Evolutionary conservation across 495 filamentous ascomycete species (phyloP).

Genomic region (Daldinia caldariorum): DNA sequence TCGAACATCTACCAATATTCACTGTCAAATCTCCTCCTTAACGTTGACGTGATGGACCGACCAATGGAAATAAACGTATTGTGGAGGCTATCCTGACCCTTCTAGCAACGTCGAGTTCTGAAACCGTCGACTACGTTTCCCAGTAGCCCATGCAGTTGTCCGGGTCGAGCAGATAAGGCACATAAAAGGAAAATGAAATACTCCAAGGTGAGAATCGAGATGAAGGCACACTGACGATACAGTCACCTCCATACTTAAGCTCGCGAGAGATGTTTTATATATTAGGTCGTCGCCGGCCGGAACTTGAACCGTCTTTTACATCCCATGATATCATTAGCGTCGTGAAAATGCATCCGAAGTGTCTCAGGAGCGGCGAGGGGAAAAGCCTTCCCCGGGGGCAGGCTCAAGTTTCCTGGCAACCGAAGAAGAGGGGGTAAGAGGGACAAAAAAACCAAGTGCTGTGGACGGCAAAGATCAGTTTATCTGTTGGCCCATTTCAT

Average conservation of each 20-base stretch:
- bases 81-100: slow-evolving; percentile 33
- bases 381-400: slow-evolving; percentile 9
- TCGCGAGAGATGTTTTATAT: slow-evolving; percentile 52
- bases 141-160: slow-evolving; percentile 40
- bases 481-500: slow-evolving; percentile 81
- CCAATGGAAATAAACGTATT: slow-evolving; percentile 35
- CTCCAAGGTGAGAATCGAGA: slow-evolving; percentile 35
- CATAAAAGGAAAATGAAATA: slow-evolving; percentile 34
- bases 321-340: slow-evolving; percentile 48
- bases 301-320: slow-evolving; percentile 53
- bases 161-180: slow-evolving; percentile 41
- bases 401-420: slow-evolving; percentile 23
- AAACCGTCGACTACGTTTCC: slow-evolving; percentile 43
- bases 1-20: slow-evolving; percentile 39
- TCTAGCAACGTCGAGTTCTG: slow-evolving; percentile 42
- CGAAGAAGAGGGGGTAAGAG: slow-evolving; percentile 18
- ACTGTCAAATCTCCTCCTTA: slow-evolving; percentile 28
- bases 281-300: slow-evolving; percentile 59
- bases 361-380: slow-evolving; percentile 38
- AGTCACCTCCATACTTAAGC: slow-evolving; percentile 41
- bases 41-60: slow-evolving; percentile 29
- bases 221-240: slow-evolving; percentile 40
- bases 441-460: slow-evolving; percentile 24
- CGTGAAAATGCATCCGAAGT: slow-evolving; percentile 48
- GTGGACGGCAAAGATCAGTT: slow-evolving; percentile 28